Percentiles rank a stretch among this genome's conserved stretches.
These are phyloP conservation scores for Fusarium anguioides DNA, from an alignment of 2,329 filamentous ascomycete species.

Conservation along the genomic window DNA sequence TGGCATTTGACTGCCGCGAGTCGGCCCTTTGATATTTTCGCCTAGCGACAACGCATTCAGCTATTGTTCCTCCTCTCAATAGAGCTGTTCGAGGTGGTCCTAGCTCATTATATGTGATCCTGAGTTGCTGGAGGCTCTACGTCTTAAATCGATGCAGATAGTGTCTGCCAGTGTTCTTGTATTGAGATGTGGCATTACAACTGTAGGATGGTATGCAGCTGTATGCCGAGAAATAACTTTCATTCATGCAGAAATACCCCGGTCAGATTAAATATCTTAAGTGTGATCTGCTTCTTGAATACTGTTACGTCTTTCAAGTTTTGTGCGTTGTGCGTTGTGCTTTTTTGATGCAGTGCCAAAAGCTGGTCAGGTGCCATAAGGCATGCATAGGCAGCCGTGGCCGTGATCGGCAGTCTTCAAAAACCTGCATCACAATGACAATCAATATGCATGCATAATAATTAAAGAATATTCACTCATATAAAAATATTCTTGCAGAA, in stretches of 20 bases:
- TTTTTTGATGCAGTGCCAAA: not conserved
- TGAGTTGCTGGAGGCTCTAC: not conserved
- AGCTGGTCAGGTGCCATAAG: not conserved
- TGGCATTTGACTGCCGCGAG: not conserved
- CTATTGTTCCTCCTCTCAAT: conserved; percentile 2
- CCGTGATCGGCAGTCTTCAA: not conserved
- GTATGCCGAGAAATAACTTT: not conserved
- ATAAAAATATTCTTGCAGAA: not conserved
- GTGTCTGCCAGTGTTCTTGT: not conserved
- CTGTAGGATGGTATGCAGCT: not conserved
- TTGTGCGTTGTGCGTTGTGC: not conserved
- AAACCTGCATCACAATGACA: not conserved
- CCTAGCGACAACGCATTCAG: not conserved
- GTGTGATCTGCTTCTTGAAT: too few relatives aligned
- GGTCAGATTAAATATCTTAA: not conserved
- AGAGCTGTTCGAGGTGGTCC: not conserved
- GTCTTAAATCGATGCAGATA: not conserved
- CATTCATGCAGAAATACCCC: not conserved
- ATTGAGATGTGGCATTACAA: not conserved
- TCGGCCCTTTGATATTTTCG: conserved; percentile 24
- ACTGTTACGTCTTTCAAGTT: not conserved
- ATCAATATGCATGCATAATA: too few relatives aligned
- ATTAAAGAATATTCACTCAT: not conserved
- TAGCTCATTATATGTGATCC: not conserved
- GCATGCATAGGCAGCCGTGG: not conserved